phyloP scores from a whole-genome alignment of 352 stramenopile genomes.

The Phytophthora melonis region DNA sequence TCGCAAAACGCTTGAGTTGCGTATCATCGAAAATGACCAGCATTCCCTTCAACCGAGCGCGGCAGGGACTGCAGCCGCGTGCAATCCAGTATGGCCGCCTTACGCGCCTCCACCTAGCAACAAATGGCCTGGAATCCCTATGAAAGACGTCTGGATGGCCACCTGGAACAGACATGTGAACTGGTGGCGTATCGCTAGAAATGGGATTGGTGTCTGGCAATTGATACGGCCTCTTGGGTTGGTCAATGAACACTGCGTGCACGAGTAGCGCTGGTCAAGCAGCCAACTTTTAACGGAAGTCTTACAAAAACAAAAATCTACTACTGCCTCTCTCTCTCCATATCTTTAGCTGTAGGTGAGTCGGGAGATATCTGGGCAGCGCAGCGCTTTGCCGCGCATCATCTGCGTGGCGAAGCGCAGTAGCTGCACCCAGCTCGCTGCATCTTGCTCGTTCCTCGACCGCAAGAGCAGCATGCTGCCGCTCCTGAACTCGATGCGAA shows the following conservation, averaged over 20 bases:
- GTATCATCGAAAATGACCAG: conserved; percentile 1
- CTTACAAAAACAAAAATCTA: conserved; percentile 8
- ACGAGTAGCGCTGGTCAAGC: background rate
- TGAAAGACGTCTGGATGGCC: background rate
- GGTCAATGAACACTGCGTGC: background rate
- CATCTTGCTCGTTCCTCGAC: conserved; percentile 57
- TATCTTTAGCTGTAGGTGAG: conserved; percentile 34
- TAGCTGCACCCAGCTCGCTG: conserved; percentile 70
- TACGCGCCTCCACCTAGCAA: background rate
- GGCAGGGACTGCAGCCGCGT: background rate
- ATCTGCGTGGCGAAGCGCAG: conserved; percentile 60
- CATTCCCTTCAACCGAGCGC: background rate
- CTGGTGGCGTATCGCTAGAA: too few relatives aligned
- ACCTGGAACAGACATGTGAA: background rate
- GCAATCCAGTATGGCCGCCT: background rate
- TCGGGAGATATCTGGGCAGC: conserved; percentile 25
- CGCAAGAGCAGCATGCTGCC: conserved; percentile 61
- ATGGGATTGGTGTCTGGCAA: background rate
- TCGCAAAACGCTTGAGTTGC: background rate
- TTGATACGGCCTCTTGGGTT: too few relatives aligned
- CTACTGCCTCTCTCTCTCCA: background rate
- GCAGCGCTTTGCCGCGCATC: conserved; percentile 25
- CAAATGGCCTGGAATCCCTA: background rate
- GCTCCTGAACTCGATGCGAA: conserved; percentile 64
- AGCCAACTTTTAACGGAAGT: background rate